A percentile compares a stretch with the other conserved stretches of the same genome.
Evolutionary conservation across 257 asterid species (phyloP).

Genomic region (Ophiorrhiza pumila): DNA sequence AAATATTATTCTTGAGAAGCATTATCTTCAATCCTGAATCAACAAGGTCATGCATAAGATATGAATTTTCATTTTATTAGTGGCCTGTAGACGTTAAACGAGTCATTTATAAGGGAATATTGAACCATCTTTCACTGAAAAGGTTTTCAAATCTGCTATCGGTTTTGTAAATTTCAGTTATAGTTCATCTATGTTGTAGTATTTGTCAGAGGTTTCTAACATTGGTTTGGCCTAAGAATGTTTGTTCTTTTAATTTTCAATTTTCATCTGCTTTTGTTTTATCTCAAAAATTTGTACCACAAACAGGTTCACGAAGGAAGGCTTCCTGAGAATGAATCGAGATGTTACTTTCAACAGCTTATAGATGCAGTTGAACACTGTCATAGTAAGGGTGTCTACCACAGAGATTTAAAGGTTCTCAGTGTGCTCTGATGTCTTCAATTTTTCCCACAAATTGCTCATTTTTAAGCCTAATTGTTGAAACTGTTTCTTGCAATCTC

Average conservation of each 20-base stretch:
- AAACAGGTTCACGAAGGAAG: constrained; percentile 70
- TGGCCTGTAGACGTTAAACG: neutral
- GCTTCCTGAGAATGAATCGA: constrained; percentile 76
- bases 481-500: constrained; percentile 22
- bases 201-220: neutral
- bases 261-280: neutral
- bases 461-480: constrained; percentile 8
- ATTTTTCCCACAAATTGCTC: neutral
- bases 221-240: neutral
- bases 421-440: constrained; percentile 20
- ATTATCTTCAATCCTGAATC: neutral
- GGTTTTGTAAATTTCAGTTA: neutral
- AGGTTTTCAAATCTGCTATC: neutral
- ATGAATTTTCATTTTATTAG: neutral
- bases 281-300: constrained; percentile 18
- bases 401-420: constrained; percentile 85
- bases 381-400: constrained; percentile 91
- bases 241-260: neutral
- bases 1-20: neutral
- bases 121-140: neutral
- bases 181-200: neutral
- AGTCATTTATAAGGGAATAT: neutral
- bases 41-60: neutral
- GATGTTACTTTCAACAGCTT: constrained; percentile 88
- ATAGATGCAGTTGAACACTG: constrained; percentile 88